Evolutionary conservation across 306 rosid genomes (phyloP).

Genomic region (Malus sieversii): DNA sequence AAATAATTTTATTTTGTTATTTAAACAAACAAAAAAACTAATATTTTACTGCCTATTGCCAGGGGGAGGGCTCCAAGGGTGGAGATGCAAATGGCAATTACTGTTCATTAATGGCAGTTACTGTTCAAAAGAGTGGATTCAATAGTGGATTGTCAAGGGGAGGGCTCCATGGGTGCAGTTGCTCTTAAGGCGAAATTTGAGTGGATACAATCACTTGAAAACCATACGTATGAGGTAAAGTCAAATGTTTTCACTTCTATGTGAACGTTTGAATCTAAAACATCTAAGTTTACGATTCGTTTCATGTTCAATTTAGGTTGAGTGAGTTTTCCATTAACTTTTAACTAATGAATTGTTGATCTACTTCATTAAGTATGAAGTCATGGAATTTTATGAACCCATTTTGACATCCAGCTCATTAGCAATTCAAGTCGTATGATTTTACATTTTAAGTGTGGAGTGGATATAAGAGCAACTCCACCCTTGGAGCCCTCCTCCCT

Average conservation of each 20-base stretch:
- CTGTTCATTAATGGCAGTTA: too few relatives aligned
- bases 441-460: not conserved
- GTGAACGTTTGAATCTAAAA: not conserved
- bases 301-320: accelerated
- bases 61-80: too few relatives aligned
- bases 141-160: too few relatives aligned
- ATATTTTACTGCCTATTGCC: too few relatives aligned
- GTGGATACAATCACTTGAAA: not conserved
- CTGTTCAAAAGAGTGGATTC: too few relatives aligned
- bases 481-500: too few relatives aligned
- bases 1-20: too few relatives aligned
- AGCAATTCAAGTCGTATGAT: not conserved
- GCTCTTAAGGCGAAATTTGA: not conserved
- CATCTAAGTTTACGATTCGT: not conserved
- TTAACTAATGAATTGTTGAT: not conserved
- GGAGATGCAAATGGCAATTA: too few relatives aligned
- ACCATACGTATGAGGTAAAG: not conserved
- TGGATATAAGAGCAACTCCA: not conserved
- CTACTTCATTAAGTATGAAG: not conserved
- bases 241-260: accelerated
- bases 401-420: not conserved
- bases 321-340: not conserved
- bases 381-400: not conserved
- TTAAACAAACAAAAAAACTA: too few relatives aligned
- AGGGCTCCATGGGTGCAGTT: too few relatives aligned